Percentiles rank a stretch among this genome's conserved stretches.
Conservation (phyloP, 2,329 filamentous ascomycete species). For the Fusarium torreyae region DNA sequence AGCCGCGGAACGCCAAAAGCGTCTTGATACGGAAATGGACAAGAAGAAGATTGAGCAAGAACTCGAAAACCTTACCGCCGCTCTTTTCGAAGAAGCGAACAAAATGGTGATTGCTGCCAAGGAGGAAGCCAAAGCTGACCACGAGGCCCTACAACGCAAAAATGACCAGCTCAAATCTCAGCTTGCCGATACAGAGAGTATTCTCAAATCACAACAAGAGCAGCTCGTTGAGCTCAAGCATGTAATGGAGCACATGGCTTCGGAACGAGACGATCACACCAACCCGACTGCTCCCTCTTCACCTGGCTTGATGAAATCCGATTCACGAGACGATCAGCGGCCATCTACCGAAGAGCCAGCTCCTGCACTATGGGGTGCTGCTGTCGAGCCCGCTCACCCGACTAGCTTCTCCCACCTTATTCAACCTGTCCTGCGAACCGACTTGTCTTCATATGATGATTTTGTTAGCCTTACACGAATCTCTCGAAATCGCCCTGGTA, state of each 20-base stretch:
- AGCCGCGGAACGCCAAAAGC: constrained; percentile 75
- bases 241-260: constrained; percentile 89
- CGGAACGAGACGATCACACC: constrained; percentile 79
- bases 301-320: constrained; percentile 80
- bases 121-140: constrained; percentile 88
- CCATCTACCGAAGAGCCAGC: constrained; percentile 52
- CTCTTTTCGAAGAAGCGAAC: constrained; percentile 98
- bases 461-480: constrained; percentile 83
- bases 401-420: constrained; percentile 87
- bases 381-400: constrained; percentile 67
- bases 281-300: constrained; percentile 86
- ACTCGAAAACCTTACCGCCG: constrained; percentile 89
- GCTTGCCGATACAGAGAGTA: constrained; percentile 85
- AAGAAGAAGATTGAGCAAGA: constrained; percentile 94
- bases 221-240: constrained; percentile 92
- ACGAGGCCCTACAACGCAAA: constrained; percentile 84
- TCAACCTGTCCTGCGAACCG: constrained; percentile 85
- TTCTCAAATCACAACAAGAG: constrained; percentile 92
- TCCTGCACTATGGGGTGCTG: constrained; percentile 51
- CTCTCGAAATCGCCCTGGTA: constrained; percentile 72
- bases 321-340: constrained; percentile 66
- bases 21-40: constrained; percentile 78
- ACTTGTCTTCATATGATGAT: constrained; percentile 86
- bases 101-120: constrained; percentile 94
- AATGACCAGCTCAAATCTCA: constrained; percentile 91